phyloP scores from a whole-genome alignment of 2,329 filamentous ascomycete genomes.

The Colletotrichum acutatum region DNA sequence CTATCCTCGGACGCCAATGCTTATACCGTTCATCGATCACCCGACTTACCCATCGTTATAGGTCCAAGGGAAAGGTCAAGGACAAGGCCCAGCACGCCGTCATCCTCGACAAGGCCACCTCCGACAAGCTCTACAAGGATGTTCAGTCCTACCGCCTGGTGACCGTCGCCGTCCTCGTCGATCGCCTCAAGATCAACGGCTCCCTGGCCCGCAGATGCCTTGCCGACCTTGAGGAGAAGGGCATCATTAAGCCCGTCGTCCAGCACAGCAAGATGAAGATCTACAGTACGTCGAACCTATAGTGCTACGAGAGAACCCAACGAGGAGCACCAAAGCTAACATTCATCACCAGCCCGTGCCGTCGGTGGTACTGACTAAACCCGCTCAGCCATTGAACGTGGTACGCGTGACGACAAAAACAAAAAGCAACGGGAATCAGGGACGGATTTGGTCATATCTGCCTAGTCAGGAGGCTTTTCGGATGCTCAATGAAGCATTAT shows the following conservation, averaged over 20 bases:
- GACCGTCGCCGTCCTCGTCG: slow-evolving; percentile 97
- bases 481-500: slow-evolving; percentile 36
- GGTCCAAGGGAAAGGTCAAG: slow-evolving; percentile 82
- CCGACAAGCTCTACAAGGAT: slow-evolving; percentile 99
- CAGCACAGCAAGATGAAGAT: slow-evolving; percentile 98
- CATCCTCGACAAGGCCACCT: slow-evolving; percentile 96
- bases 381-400: slow-evolving; percentile 11
- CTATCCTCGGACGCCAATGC: not conserved
- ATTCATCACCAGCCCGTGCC: slow-evolving; percentile 63
- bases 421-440: slow-evolving; percentile 29
- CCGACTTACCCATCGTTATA: slow-evolving; percentile 29
- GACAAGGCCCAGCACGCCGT: slow-evolving; percentile 99
- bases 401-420: slow-evolving; percentile 34
- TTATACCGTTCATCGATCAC: not conserved
- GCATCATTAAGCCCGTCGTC: slow-evolving; percentile 97
- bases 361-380: slow-evolving; percentile 63
- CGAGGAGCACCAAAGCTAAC: slow-evolving; percentile 41
- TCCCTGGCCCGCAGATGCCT: slow-evolving; percentile 92
- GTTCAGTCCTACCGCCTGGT: slow-evolving; percentile 99
- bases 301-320: not conserved
- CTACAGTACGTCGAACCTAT: slow-evolving; percentile 75
- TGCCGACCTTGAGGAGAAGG: slow-evolving; percentile 95
- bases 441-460: slow-evolving; percentile 35
- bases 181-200: slow-evolving; percentile 99
- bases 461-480: slow-evolving; percentile 36